These are phyloP conservation scores for Boeremia exigua DNA, from an alignment of 2,329 filamentous ascomycete species.

Conservation along the genomic window DNA sequence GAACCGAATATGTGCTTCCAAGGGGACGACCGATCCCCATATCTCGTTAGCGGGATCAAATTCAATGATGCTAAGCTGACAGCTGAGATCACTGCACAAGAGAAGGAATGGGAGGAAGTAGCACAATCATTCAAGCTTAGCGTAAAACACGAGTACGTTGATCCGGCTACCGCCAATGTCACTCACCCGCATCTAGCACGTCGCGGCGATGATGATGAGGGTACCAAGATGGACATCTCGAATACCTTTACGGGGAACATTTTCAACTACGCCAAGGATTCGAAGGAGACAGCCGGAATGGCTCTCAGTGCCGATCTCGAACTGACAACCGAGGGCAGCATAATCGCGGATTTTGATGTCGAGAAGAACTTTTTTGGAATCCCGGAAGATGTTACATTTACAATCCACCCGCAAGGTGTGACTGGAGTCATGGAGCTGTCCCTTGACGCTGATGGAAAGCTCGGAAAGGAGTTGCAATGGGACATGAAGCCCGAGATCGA, in stretches of 20 bases:
- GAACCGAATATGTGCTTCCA: conserved; percentile 32
- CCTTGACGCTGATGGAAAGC: conserved; percentile 24
- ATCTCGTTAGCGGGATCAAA: conserved; percentile 26
- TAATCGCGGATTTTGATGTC: conserved; percentile 32
- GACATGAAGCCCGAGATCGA: conserved; percentile 28
- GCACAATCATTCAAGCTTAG: conserved; percentile 22
- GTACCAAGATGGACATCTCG: conserved; percentile 23
- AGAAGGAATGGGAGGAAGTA: conserved; percentile 28
- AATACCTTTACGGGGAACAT: conserved; percentile 22
- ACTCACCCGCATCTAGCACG: conserved; percentile 28
- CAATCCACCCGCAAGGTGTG: conserved; percentile 27
- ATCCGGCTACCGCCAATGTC: conserved; percentile 22
- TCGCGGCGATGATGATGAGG: conserved; percentile 16
- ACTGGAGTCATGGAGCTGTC: conserved; percentile 22
- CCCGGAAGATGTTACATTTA: conserved; percentile 22
- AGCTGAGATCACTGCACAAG: conserved; percentile 24
- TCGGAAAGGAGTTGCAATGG: conserved; percentile 30
- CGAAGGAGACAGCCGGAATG: conserved; percentile 23
- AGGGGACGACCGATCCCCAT: conserved; percentile 32
- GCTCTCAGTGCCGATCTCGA: conserved; percentile 25
- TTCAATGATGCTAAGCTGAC: conserved; percentile 25
- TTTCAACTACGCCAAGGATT: conserved; percentile 29
- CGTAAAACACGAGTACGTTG: conserved; percentile 24
- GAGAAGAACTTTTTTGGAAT: conserved; percentile 12
- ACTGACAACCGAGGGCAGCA: conserved; percentile 23